These are phyloP conservation scores for Amylocystis lapponica DNA, from an alignment of 768 basidiomycete species.

Conservation along the genomic window DNA sequence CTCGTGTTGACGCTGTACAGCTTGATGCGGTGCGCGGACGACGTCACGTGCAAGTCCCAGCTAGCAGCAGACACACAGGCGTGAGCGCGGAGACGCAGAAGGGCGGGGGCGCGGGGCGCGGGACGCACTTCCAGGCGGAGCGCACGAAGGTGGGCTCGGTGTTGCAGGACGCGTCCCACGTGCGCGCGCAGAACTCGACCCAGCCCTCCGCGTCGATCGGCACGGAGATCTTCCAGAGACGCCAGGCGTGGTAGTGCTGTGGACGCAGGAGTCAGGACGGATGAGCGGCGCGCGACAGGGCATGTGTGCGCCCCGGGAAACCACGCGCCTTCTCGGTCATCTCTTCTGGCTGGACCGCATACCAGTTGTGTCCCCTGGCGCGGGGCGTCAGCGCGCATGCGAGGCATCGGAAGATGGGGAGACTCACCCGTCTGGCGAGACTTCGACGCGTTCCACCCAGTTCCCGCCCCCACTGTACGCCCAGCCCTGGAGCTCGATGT, in stretches of 20 bases:
- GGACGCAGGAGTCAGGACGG: not conserved
- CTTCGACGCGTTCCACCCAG: conserved; percentile 53
- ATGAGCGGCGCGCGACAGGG: not conserved
- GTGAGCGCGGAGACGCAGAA: not conserved
- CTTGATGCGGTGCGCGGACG: conserved; percentile 48
- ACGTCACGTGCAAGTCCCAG: conserved; percentile 50
- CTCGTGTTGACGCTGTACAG: conserved; percentile 46
- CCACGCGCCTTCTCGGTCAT: conserved; percentile 42
- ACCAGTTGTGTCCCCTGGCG: conserved; percentile 44
- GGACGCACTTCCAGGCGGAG: conserved; percentile 47
- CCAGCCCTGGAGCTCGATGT: conserved; percentile 32
- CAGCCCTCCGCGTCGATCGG: conserved; percentile 52
- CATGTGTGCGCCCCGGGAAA: not conserved
- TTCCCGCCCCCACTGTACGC: conserved; percentile 35
- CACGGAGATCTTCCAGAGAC: conserved; percentile 46
- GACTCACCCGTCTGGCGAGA: conserved; percentile 41
- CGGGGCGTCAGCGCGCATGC: not conserved
- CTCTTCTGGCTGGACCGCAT: conserved; percentile 38
- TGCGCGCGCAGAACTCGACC: conserved; percentile 50
- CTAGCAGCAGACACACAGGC: conserved; percentile 18
- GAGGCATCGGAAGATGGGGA: not conserved
- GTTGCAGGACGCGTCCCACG: conserved; percentile 55
- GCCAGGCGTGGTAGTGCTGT: conserved; percentile 50
- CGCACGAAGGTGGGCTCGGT: conserved; percentile 51
- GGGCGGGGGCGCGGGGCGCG: not conserved